Percentiles rank a stretch among this genome's conserved stretches.
These are phyloP conservation scores for Fomes fomentarius DNA, from an alignment of 1,284 basidiomycete genomes.

Conservation along the genomic window DNA sequence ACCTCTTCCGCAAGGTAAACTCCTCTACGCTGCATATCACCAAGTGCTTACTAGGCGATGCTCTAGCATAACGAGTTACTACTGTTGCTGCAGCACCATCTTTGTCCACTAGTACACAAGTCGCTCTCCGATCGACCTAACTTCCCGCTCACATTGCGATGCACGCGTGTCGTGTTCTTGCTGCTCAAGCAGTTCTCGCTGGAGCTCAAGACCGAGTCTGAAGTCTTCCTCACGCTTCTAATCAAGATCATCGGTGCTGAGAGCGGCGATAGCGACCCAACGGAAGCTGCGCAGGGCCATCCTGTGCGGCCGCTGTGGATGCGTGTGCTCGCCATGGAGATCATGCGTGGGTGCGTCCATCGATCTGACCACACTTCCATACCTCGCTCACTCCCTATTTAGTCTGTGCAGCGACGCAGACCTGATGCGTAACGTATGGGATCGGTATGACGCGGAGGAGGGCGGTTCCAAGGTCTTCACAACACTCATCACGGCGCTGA, in stretches of 20 bases:
- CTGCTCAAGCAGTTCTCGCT: slow-evolving; percentile 90
- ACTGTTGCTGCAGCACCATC: slow-evolving; percentile 83
- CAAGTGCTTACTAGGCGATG: neutral
- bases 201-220: slow-evolving; percentile 80
- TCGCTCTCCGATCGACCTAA: slow-evolving; percentile 81
- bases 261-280: slow-evolving; percentile 29
- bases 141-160: slow-evolving; percentile 89
- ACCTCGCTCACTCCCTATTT: slow-evolving; percentile 6
- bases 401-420: slow-evolving; percentile 84
- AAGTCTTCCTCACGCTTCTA: slow-evolving; percentile 84
- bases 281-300: slow-evolving; percentile 33
- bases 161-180: slow-evolving; percentile 91
- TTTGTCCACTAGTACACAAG: slow-evolving; percentile 89
- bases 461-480: slow-evolving; percentile 73
- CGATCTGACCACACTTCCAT: no score
- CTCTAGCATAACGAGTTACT: slow-evolving; percentile 80
- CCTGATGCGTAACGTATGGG: slow-evolving; percentile 81
- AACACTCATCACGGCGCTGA: slow-evolving; percentile 80
- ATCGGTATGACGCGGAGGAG: slow-evolving; percentile 75
- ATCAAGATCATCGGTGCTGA: slow-evolving; percentile 82
- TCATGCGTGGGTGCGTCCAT: slow-evolving; percentile 75
- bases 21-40: no score
- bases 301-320: slow-evolving; percentile 77
- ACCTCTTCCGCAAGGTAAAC: slow-evolving; percentile 79
- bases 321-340: slow-evolving; percentile 89